Evolutionary conservation across 257 asterid species (phyloP).

Genomic region (Haberlea rhodopensis): DNA sequence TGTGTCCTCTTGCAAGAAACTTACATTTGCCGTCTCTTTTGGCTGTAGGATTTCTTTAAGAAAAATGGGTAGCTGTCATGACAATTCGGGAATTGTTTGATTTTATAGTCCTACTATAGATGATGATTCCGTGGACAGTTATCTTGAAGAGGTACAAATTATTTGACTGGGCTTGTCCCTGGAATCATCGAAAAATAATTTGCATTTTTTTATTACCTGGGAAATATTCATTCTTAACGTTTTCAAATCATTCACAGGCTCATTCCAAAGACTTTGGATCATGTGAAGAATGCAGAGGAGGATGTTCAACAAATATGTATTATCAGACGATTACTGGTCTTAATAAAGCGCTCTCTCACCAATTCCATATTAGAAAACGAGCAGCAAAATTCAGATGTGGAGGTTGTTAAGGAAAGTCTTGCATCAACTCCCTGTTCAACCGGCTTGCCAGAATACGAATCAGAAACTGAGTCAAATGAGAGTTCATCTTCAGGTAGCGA

Average conservation of each 20-base stretch:
- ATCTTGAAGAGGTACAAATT: slow-evolving; percentile 73
- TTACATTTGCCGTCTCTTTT: slow-evolving; percentile 9
- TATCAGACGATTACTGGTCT: slow-evolving; percentile 93
- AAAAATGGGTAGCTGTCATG: slow-evolving; percentile 89
- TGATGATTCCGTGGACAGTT: slow-evolving; percentile 78
- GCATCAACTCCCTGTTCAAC: slow-evolving; percentile 8
- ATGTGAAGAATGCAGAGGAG: slow-evolving; percentile 75
- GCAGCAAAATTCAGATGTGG: slow-evolving; percentile 22
- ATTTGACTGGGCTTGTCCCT: background rate
- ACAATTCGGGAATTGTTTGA: slow-evolving; percentile 81
- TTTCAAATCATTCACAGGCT: slow-evolving; percentile 39
- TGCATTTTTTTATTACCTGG: slow-evolving; percentile 4
- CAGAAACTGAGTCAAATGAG: slow-evolving; percentile 38
- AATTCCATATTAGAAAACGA: slow-evolving; percentile 40
- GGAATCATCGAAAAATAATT: slow-evolving; percentile 6
- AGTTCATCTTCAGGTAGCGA: slow-evolving; percentile 45
- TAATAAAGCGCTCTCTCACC: slow-evolving; percentile 51
- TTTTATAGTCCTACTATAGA: slow-evolving; percentile 75
- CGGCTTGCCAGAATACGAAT: slow-evolving; percentile 27
- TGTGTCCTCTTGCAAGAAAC: background rate
- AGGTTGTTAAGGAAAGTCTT: slow-evolving; percentile 26
- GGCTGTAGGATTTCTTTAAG: slow-evolving; percentile 80
- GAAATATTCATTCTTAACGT: slow-evolving; percentile 7
- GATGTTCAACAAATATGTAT: slow-evolving; percentile 82
- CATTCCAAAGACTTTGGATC: slow-evolving; percentile 85